phyloP scores from a whole-genome alignment of 352 stramenopile genomes.

The Bremia lactucae region DNA sequence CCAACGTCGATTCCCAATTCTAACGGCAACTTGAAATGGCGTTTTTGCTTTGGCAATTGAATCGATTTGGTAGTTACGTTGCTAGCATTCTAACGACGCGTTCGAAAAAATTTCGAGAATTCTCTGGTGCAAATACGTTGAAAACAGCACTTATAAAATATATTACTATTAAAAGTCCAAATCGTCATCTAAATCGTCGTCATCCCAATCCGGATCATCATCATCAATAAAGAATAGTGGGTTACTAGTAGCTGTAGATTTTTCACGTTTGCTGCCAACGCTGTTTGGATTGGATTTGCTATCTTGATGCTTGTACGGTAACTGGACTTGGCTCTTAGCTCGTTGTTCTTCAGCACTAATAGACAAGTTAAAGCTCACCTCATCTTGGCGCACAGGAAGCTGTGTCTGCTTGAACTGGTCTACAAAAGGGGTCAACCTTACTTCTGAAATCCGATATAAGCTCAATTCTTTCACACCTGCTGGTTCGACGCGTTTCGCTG shows the following conservation, averaged over 20 bases:
- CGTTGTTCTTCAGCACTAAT: slow-evolving; percentile 47
- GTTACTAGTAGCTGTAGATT: slow-evolving; percentile 11
- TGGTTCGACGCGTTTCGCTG: not conserved
- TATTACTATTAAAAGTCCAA: slow-evolving; percentile 43
- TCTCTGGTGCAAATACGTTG: too few relatives aligned
- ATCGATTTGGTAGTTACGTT: too few relatives aligned
- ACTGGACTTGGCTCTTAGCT: slow-evolving; percentile 48
- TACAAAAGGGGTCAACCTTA: not conserved
- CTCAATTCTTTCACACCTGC: not conserved
- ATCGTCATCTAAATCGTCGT: slow-evolving; percentile 49
- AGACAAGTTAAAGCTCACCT: slow-evolving; percentile 64
- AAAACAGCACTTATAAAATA: too few relatives aligned
- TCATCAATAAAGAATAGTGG: slow-evolving; percentile 70
- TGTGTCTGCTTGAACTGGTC: slow-evolving; percentile 1
- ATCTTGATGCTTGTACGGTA: slow-evolving; percentile 65
- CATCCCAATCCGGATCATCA: slow-evolving; percentile 68
- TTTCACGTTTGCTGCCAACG: not conserved
- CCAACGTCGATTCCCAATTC: too few relatives aligned
- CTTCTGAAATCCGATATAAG: slow-evolving; percentile 2
- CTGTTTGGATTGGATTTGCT: not conserved
- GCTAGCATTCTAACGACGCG: too few relatives aligned
- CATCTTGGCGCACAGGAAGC: slow-evolving; percentile 38
- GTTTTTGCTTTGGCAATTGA: too few relatives aligned
- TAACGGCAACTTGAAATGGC: too few relatives aligned
- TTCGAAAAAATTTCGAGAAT: too few relatives aligned